phyloP scores from a whole-genome alignment of 2,329 filamentous ascomycete species.

The Leptodontidium sp. region DNA sequence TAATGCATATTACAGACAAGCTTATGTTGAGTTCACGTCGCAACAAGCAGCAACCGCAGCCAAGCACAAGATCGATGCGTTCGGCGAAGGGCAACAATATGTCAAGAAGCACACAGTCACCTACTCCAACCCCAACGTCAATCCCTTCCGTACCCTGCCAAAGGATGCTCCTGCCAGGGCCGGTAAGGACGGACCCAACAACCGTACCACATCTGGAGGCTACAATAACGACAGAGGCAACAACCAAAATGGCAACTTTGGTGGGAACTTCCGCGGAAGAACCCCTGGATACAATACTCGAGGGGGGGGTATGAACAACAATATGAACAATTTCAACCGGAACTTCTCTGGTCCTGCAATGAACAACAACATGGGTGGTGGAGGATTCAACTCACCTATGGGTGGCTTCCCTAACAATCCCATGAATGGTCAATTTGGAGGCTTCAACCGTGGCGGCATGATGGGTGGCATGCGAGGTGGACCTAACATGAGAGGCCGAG shows the following conservation, averaged over 20 bases:
- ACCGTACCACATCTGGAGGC: conserved; percentile 58
- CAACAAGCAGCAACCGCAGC: conserved; percentile 85
- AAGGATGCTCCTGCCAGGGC: conserved; percentile 82
- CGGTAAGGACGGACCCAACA: conserved; percentile 67
- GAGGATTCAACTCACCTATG: conserved; percentile 53
- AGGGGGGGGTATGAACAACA: conserved; percentile 50
- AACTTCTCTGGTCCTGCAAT: conserved; percentile 56
- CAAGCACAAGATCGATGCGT: conserved; percentile 81
- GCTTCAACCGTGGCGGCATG: conserved; percentile 60
- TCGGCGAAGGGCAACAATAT: conserved; percentile 58
- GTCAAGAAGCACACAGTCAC: conserved; percentile 73
- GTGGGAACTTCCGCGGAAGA: conserved; percentile 58
- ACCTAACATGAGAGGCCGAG: conserved; percentile 66
- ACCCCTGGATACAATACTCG: conserved; percentile 54
- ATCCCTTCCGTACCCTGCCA: conserved; percentile 90
- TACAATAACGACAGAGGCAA: conserved; percentile 57
- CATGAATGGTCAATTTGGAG: conserved; percentile 57
- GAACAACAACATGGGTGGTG: conserved; percentile 54
- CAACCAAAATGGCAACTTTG: conserved; percentile 48
- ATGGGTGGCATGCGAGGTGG: conserved; percentile 61
- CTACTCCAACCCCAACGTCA: conserved; percentile 79
- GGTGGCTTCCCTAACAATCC: conserved; percentile 56
- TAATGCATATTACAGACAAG: conserved; percentile 57
- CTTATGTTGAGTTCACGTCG: conserved; percentile 84
- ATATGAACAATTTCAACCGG: conserved; percentile 60